Evolutionary conservation across 2,329 filamentous ascomycete genomes (phyloP).

Genomic region (Leptoxyphium fumago): DNA sequence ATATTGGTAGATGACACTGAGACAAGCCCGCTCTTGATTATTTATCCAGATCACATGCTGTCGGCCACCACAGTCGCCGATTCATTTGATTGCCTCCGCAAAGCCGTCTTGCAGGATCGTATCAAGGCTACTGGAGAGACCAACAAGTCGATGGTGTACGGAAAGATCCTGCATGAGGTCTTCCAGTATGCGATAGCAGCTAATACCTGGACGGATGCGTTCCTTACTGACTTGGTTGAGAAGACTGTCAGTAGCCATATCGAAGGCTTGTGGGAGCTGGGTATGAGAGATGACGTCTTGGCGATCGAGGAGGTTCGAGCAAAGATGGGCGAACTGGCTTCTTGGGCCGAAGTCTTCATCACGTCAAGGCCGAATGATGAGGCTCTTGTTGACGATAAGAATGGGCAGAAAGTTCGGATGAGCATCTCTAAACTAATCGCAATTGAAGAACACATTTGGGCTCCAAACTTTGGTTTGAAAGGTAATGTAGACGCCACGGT

Average conservation of each 20-base stretch:
- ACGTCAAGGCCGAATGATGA: conserved; percentile 52
- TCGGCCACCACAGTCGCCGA: conserved; percentile 94
- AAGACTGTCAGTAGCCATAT: conserved; percentile 60
- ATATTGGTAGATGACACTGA: conserved; percentile 62
- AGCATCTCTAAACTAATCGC: conserved; percentile 88
- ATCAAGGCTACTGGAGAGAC: conserved; percentile 80
- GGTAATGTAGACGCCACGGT: conserved; percentile 97
- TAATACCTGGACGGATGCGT: conserved; percentile 64
- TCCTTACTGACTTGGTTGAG: conserved; percentile 52
- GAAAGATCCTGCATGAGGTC: conserved; percentile 84
- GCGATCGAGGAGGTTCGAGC: conserved; percentile 68
- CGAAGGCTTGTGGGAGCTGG: conserved; percentile 80
- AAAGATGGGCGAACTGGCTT: conserved; percentile 67
- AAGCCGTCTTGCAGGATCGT: conserved; percentile 85
- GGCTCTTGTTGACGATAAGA: conserved; percentile 64
- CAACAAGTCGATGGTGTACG: conserved; percentile 72
- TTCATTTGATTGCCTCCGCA: conserved; percentile 79
- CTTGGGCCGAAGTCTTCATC: conserved; percentile 76
- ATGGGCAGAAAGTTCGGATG: conserved; percentile 62
- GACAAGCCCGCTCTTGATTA: conserved; percentile 57
- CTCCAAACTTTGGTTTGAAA: conserved; percentile 90
- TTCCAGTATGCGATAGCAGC: conserved; percentile 80
- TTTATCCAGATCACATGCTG: conserved; percentile 90
- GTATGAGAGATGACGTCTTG: conserved; percentile 49
- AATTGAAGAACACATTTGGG: conserved; percentile 97